Conservation (phyloP, 345 rosid genomes). For the Eucalyptus brandiana region DNA sequence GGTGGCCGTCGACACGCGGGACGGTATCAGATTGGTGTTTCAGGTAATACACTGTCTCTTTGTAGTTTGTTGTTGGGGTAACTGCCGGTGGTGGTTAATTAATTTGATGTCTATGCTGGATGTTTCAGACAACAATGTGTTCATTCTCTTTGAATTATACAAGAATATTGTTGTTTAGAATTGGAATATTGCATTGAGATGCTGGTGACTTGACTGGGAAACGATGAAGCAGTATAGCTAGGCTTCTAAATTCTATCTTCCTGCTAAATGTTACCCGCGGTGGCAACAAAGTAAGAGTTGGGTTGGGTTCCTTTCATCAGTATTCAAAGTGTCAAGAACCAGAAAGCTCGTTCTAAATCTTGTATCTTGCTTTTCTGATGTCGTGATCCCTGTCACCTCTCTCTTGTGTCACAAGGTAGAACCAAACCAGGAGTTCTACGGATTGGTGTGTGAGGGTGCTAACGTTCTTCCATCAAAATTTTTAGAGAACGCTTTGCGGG, state of each 20-base stretch:
- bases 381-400: constrained; percentile 1
- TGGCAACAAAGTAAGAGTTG: neutral
- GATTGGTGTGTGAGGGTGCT: constrained; percentile 92
- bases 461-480: constrained; percentile 89
- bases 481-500: constrained; percentile 62
- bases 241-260: neutral
- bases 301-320: neutral
- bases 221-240: neutral
- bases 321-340: neutral
- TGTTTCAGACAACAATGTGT: neutral
- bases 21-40: constrained; percentile 82
- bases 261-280: neutral
- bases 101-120: neutral
- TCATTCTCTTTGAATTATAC: neutral
- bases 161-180: neutral
- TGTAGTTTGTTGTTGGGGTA: neutral
- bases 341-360: neutral
- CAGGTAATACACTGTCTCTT: constrained; percentile 25
- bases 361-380: neutral
- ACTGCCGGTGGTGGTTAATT: neutral
- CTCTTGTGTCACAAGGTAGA: constrained; percentile 81
- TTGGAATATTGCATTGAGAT: neutral
- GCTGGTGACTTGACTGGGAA: neutral
- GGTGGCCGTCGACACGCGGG: constrained; percentile 85
- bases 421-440: constrained; percentile 90